Evolutionary conservation across 768 basidiomycete species (phyloP), one percentile per base, ranked within the genome.

Genomic region (Panellus pusillus): DNA sequence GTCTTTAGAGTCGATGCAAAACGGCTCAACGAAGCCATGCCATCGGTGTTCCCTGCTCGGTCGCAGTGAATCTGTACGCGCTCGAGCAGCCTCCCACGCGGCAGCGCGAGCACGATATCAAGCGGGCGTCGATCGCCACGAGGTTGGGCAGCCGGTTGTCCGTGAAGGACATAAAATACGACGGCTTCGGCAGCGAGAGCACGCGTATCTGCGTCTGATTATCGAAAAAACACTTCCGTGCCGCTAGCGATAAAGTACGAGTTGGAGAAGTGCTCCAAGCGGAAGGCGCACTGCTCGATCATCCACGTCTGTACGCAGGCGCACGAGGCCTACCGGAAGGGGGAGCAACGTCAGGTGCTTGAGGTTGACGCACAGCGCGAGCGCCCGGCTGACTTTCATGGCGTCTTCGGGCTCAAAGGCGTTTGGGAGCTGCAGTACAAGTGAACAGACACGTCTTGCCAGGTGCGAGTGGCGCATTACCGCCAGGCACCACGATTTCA

Each of bases 401-500:
- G 47, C 38, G 47, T 39, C 20, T n/a, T 19, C 11, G 14, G 47
- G 37, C 19, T 41, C 47, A 11, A 49, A 12, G 18, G 18, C 11
- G n/a, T 12, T 9, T 20, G 47, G 47, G 24, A 49, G 47, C 24
- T 29, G 47, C 9, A 49, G 29, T 9, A 12, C 9, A 2, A 57
- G 50, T 13, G 46, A 20, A 19, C 47, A 50, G 6, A 48, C 50
- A 4, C 50, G 46, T 31, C 43, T 24, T 24, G 45, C 55, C 28
- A 57, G 50, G 6, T 44, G 50, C 18, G 50, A 13, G 39, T 50
- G 37, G 1, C 40, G 29, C 11, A 39, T 50, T 9, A 50, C 44
- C 8, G 54, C 44, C 17, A 36, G n/a, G 2, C 38, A 50, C 54
- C 54, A 55, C 6, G 44, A 50, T n/a, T 31, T 27, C 1, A 46